Percentiles rank a stretch among this genome's conserved stretches.
These are phyloP conservation scores for Tanacetum coccineum DNA, from an alignment of 129 eudicot genomes.

Conservation along the genomic window DNA sequence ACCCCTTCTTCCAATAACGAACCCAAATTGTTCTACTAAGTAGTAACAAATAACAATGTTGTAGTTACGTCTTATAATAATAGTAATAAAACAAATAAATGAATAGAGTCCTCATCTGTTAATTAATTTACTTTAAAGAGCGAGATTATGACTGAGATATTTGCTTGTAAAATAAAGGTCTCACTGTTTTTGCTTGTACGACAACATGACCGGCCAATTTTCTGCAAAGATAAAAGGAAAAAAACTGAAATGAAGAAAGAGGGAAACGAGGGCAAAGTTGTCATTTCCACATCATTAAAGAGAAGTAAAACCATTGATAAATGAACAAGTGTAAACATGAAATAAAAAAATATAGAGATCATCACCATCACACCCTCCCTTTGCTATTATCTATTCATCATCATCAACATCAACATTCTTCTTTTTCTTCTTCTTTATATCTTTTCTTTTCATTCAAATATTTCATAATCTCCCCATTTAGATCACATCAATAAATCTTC, in stretches of 20 bases:
- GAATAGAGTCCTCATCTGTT: too few relatives aligned
- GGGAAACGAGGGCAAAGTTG: slow-evolving; percentile 17
- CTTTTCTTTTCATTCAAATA: slow-evolving; percentile 8
- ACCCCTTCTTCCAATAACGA: slow-evolving; percentile 5
- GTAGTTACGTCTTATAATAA: not conserved
- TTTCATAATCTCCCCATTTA: not conserved
- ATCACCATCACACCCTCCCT: slow-evolving; percentile 34
- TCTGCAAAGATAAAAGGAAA: too few relatives aligned
- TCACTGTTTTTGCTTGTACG: too few relatives aligned
- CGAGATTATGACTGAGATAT: too few relatives aligned
- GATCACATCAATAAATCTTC: not conserved
- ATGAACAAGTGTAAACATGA: slow-evolving; percentile 28
- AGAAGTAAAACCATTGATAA: slow-evolving; percentile 19
- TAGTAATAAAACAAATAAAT: too few relatives aligned
- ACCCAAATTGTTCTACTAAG: not conserved
- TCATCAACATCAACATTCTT: slow-evolving; percentile 18
- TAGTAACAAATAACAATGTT: not conserved
- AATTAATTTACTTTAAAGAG: too few relatives aligned
- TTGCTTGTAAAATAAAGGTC: too few relatives aligned
- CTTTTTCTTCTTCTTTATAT: too few relatives aligned
- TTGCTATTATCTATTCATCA: slow-evolving; percentile 34
- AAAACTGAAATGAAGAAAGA: too few relatives aligned
- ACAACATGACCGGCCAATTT: too few relatives aligned
- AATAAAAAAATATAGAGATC: slow-evolving; percentile 28
- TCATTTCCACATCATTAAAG: slow-evolving; percentile 9